Conservation (phyloP, 2,329 filamentous ascomycete genomes). For the Diaporthe citriasiana region DNA sequence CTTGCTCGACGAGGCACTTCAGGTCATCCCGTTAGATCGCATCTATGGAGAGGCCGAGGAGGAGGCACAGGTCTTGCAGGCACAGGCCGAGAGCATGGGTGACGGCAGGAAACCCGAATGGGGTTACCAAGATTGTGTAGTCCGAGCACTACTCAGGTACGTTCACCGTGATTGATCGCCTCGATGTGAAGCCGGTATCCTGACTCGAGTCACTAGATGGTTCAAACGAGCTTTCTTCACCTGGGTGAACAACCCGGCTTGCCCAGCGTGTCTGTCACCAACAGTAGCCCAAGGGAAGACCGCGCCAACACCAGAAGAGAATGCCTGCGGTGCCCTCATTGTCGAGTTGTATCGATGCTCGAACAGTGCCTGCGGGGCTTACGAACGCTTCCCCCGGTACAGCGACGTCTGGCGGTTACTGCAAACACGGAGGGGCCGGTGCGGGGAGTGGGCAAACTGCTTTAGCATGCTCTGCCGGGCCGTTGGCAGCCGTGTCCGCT, state of each 20-base stretch:
- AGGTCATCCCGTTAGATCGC: slow-evolving; percentile 87
- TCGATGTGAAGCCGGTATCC: slow-evolving; percentile 40
- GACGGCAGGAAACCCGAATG: slow-evolving; percentile 86
- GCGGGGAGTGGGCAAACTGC: slow-evolving; percentile 98
- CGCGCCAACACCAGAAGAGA: slow-evolving; percentile 88
- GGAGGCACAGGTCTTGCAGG: slow-evolving; percentile 88
- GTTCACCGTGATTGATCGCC: slow-evolving; percentile 49
- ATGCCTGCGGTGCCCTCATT: slow-evolving; percentile 85
- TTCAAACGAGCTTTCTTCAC: slow-evolving; percentile 96
- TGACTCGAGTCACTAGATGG: slow-evolving; percentile 72
- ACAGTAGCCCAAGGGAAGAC: slow-evolving; percentile 88
- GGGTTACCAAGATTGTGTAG: slow-evolving; percentile 98
- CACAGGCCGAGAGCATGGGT: slow-evolving; percentile 89
- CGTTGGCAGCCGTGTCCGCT: slow-evolving; percentile 89
- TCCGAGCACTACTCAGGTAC: slow-evolving; percentile 86
- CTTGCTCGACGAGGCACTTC: slow-evolving; percentile 90
- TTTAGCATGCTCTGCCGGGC: slow-evolving; percentile 98
- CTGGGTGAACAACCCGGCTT: slow-evolving; percentile 96
- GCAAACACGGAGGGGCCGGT: slow-evolving; percentile 86
- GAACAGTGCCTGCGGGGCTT: slow-evolving; percentile 78
- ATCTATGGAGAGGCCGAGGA: slow-evolving; percentile 96
- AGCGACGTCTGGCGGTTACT: slow-evolving; percentile 95
- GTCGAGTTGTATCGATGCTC: slow-evolving; percentile 95
- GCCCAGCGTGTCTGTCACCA: slow-evolving; percentile 83
- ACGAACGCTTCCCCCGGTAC: slow-evolving; percentile 93